A percentile compares a stretch with the other conserved stretches of the same genome.
Evolutionary conservation across 495 filamentous ascomycete genomes (phyloP).

Genomic region (Penicillium ochrochloron): DNA sequence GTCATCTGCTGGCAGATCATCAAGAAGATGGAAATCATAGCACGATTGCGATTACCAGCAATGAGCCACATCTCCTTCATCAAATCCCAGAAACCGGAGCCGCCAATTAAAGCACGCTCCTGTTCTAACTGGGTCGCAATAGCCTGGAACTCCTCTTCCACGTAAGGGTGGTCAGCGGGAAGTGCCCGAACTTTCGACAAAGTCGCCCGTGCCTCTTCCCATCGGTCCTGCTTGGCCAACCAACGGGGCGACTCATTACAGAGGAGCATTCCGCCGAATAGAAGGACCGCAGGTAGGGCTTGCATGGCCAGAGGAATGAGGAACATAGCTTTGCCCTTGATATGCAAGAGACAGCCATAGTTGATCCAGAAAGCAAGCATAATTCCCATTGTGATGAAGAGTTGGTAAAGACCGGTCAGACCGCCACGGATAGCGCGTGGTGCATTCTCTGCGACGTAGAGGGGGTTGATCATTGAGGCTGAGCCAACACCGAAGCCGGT

Average conservation of each 20-base stretch:
- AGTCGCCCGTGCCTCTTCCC: constrained; percentile 65
- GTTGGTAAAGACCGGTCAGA: constrained; percentile 71
- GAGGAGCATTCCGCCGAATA: constrained; percentile 60
- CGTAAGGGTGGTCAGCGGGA: constrained; percentile 62
- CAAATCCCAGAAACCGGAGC: constrained; percentile 65
- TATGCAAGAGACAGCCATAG: constrained; percentile 60
- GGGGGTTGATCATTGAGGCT: constrained; percentile 66
- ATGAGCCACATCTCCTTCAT: constrained; percentile 76
- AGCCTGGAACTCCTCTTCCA: constrained; percentile 68
- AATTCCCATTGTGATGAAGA: constrained; percentile 65
- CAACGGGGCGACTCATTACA: constrained; percentile 74
- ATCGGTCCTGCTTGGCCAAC: constrained; percentile 69
- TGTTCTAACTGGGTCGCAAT: constrained; percentile 69
- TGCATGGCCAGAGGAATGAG: constrained; percentile 73
- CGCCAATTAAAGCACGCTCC: constrained; percentile 65
- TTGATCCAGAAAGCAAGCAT: constrained; percentile 74
- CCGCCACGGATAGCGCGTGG: constrained; percentile 73
- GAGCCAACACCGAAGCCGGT: constrained; percentile 69
- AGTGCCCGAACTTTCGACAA: constrained; percentile 59
- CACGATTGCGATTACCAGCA: constrained; percentile 65
- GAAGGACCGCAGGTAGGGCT: constrained; percentile 63
- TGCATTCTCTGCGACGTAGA: constrained; percentile 67
- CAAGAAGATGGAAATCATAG: constrained; percentile 57
- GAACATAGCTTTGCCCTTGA: constrained; percentile 58
- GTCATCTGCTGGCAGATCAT: constrained; percentile 79